Evolutionary conservation across 495 filamentous ascomycete genomes (phyloP).

Genomic region (Aspergillus funiculosus): DNA sequence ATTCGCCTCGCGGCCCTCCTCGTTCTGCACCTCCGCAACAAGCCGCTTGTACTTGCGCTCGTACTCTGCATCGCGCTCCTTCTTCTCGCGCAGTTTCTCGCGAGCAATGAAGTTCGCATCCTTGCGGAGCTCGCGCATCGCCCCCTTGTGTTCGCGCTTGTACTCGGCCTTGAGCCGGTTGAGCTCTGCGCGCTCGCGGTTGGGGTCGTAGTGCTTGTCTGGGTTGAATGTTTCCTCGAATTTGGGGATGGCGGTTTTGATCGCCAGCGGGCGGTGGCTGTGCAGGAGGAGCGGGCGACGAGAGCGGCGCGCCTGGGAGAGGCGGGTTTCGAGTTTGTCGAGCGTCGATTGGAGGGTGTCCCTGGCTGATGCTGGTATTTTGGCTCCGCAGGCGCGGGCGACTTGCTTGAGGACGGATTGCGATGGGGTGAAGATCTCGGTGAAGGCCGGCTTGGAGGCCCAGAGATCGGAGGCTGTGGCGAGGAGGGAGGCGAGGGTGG

Average conservation of each 20-base stretch:
- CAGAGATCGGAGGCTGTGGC: constrained; percentile 57
- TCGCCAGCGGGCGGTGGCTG: constrained; percentile 80
- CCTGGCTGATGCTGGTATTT: constrained; percentile 40
- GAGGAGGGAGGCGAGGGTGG: constrained; percentile 52
- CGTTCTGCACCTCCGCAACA: constrained; percentile 88
- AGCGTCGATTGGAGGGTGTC: constrained; percentile 32
- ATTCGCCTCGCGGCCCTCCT: constrained; percentile 82
- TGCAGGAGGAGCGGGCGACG: constrained; percentile 83
- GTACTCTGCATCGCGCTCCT: constrained; percentile 81
- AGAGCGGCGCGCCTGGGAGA: constrained; percentile 51
- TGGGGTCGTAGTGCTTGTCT: constrained; percentile 90
- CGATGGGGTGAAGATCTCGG: constrained; percentile 63
- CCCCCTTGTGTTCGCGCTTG: constrained; percentile 93
- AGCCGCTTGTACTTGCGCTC: constrained; percentile 90
- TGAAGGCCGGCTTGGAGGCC: constrained; percentile 61
- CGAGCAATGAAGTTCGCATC: constrained; percentile 87
- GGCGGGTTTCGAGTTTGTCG: constrained; percentile 39
- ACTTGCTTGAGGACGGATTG: constrained; percentile 52
- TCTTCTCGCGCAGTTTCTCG: constrained; percentile 85
- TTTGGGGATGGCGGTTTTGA: constrained; percentile 84
- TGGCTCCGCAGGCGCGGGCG: constrained; percentile 43
- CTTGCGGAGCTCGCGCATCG: constrained; percentile 88
- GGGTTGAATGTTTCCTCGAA: constrained; percentile 96
- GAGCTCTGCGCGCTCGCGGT: constrained; percentile 76
- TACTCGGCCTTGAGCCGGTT: constrained; percentile 79